Base-by-base conservation (phyloP, 106 monocot species). In the Acorus calamus region DNA sequence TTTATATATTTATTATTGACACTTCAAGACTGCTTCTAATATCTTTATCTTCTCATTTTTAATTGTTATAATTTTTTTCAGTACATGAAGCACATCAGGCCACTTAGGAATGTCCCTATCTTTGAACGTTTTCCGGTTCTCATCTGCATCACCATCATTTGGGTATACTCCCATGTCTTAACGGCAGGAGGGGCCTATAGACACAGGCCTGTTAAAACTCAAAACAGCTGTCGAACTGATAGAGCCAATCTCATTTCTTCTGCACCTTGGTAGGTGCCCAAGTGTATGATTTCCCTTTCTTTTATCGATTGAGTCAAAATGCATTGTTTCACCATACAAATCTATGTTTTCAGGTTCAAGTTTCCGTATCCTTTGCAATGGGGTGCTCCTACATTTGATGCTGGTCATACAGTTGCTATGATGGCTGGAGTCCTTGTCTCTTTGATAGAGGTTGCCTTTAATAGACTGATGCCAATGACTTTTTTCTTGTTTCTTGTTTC, bases 331-430 rank as follows among this genome's bases (percentile, higher is more conserved):
- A 6, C 14, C 49, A 55, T 5, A 3, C 6, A 49, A 41, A 3
- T 8, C 41, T 42, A 11, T 63, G 47, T n/a, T 55, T 46, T 52
- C 59, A 86, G 87, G 87, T 72, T 87, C 57, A 83, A 73, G 57
- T 72, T 80, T 62, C 87, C 87, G 46, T 81, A 82, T 70, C 87
- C 87, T 42, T 75, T 87, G 59, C 80, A 87, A 73, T 87, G 87
- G 87, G 87, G 87, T 47, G 72, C 87, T 13, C 87, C 87, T 46
- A 87, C 87, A 49, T 87, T 87, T 80, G 67, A 87, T 80, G 80
- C 80, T 73, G 83, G 83, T 55, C 83, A 87, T 72, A 47, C 80
- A 43, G 61, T 87, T 73, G 87, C 80, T 4, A 83, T 87, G 87
- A 87, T 87, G 80, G 80, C 87, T 42, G 73, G 83, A 11, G 83